phyloP scores from a whole-genome alignment of 805 yeast species.

The Lipomyces yamanashiensis region DNA sequence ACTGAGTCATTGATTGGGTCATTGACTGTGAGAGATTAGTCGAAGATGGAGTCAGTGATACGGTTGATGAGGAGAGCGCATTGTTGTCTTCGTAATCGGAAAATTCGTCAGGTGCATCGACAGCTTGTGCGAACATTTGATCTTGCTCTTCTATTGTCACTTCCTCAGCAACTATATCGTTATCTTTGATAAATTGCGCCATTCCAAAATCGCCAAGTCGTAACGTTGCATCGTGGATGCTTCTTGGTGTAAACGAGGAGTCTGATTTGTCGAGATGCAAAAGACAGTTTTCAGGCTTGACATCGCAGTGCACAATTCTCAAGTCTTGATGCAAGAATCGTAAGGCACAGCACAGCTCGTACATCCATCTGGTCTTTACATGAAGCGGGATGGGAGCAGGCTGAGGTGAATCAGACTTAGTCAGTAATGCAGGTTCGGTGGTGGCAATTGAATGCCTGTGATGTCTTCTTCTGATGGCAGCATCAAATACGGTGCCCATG shows the following conservation, averaged over 20 bases:
- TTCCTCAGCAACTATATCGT: neutral
- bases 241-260: neutral
- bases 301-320: constrained; percentile 78
- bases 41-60: neutral
- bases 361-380: constrained; percentile 29
- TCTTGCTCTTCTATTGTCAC: neutral
- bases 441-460: neutral
- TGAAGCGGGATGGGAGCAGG: constrained; percentile 6
- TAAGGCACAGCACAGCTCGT: constrained; percentile 64
- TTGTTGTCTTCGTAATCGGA: neutral
- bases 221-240: constrained; percentile 42
- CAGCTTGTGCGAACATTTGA: neutral
- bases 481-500: constrained; percentile 82
- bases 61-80: neutral
- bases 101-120: neutral
- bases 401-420: neutral
- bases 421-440: neutral
- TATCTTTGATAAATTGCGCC: constrained; percentile 49
- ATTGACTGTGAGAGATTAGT: constrained; percentile 5
- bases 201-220: constrained; percentile 90
- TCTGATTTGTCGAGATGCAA: constrained; percentile 49
- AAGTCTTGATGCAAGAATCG: constrained; percentile 63
- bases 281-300: constrained; percentile 80
- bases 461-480: constrained; percentile 16
- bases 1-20: constrained; percentile 4